phyloP scores from a whole-genome alignment of 78 protist species.

The Dictyostelium firmibasis region DNA sequence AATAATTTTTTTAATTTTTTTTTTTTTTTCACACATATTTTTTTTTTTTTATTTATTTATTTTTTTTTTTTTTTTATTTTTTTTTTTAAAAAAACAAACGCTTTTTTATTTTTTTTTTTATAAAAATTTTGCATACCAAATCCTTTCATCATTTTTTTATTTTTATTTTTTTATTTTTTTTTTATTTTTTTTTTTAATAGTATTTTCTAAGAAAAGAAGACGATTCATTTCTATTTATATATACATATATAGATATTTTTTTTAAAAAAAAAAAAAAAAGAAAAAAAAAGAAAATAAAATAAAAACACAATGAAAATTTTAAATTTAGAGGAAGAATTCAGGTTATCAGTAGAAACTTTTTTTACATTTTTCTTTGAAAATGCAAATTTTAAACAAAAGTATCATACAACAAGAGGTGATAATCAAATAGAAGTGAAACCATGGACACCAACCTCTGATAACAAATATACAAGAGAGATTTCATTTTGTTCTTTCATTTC shows the following conservation, averaged over 20 bases:
- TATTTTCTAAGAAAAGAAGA: not conserved
- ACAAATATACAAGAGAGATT: conserved; percentile 58
- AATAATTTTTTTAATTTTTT: too few relatives aligned
- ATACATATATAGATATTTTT: not conserved
- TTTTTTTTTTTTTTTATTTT: not conserved
- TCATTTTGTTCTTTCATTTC: conserved; percentile 46
- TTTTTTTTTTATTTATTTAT: not conserved
- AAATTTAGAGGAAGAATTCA: conserved; percentile 61
- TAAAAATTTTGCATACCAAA: not conserved
- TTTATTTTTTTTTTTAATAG: not conserved
- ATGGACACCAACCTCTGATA: conserved; percentile 57
- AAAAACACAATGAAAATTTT: conserved; percentile 36
- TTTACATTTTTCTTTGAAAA: conserved; percentile 72
- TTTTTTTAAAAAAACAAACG: not conserved
- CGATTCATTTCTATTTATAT: not conserved
- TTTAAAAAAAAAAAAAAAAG: not conserved
- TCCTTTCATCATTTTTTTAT: not conserved
- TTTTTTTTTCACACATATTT: too few relatives aligned
- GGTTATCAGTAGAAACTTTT: conserved; percentile 68
- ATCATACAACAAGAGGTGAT: conserved; percentile 76
- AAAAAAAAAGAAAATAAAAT: too few relatives aligned
- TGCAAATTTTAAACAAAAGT: conserved; percentile 44
- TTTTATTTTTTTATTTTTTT: not conserved
- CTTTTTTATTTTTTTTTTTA: not conserved
- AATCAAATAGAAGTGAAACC: conserved; percentile 51